Evolutionary conservation across 208 protist genomes (phyloP).

Genomic region (Phytomonas sp.): DNA sequence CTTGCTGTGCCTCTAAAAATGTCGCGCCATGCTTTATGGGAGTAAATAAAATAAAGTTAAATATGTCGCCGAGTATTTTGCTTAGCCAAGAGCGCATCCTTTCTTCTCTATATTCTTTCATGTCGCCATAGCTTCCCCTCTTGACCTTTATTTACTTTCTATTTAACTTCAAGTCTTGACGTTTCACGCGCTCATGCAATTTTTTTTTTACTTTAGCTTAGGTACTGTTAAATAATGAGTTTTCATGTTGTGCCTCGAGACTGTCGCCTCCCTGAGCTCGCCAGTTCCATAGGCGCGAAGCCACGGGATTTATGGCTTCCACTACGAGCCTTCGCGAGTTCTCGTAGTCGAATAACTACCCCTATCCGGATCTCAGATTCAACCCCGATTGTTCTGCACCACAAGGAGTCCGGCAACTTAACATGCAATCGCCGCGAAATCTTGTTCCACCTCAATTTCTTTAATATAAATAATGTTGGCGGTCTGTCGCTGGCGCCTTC

Average conservation of each 20-base stretch:
- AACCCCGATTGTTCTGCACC: conserved; percentile 32
- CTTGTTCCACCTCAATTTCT: conserved; percentile 18
- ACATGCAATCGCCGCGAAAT: conserved; percentile 23
- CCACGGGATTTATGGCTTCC: conserved; percentile 52
- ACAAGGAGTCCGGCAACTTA: conserved; percentile 22
- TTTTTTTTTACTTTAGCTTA: conserved; percentile 12
- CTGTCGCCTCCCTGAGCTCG: conserved; percentile 25
- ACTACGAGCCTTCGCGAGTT: conserved; percentile 15
- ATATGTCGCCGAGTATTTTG: neutral
- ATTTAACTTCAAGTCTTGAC: neutral
- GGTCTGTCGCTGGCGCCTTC: conserved; percentile 14
- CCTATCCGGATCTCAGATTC: conserved; percentile 22
- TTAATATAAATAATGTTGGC: conserved; percentile 12
- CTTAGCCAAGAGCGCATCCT: neutral
- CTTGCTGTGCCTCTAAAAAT: neutral
- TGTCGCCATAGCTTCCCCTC: neutral
- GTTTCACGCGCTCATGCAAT: neutral
- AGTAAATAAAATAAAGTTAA: neutral
- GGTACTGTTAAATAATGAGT: conserved; percentile 14
- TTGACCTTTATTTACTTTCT: neutral
- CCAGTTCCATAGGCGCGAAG: conserved; percentile 16
- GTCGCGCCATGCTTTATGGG: neutral
- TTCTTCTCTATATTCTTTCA: conserved; percentile 3
- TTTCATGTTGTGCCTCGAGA: conserved; percentile 12
- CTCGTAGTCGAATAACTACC: conserved; percentile 15